Evolutionary conservation across 331 rosid genomes (phyloP), one percentile per base, ranked within the genome.

Genomic region (Rhamnella rubrinervis): DNA sequence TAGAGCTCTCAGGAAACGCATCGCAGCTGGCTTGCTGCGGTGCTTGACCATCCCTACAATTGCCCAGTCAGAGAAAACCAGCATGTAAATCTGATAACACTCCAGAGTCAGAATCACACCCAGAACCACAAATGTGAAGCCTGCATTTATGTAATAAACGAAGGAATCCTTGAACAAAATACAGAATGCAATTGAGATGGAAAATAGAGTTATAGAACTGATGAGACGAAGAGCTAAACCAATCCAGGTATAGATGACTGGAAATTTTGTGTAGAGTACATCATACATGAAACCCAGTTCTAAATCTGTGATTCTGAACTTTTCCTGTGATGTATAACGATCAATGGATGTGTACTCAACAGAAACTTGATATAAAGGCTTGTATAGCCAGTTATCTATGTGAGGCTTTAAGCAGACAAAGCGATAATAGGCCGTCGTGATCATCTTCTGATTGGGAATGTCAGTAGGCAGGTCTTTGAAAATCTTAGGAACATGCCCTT

Each of bases 241-340:
- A 55, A 46, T 52, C 72, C 68, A 72, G 26, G 89, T 86, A 75
- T 84, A 84, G 75, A 84, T 62, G 38, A 88, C 68, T 1, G 89
- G 86, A 0, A 86, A 83, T 75, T 88, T 88, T 2, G 95, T 86
- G 78, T 86, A 88, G 65, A 88, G 63, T 2, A 78, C 91, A 68
- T 88, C 95, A 52, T 88, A 88, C 91, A 88, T 88, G 85, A 88
- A 88, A 56, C 89, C 73, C 19, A 88, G 66, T 67, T 88, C 91
- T 23, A 77, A 68, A 63, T 88, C 95, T 25, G 89, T 82, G 69
- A 86, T 86, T 21, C 58, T 52, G 71, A 88, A 88, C 62, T 76
- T 75, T 2, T 84, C 89, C 51, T 80, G 83, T 2, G 85, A 68
- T 7, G 59, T 8, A 63, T 78, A 82, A 14, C 51, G 67, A 14